Evolutionary conservation across 148 eudicot species (phyloP), one percentile per base, ranked within the genome.

Genomic region (Spergularia bocconei): DNA sequence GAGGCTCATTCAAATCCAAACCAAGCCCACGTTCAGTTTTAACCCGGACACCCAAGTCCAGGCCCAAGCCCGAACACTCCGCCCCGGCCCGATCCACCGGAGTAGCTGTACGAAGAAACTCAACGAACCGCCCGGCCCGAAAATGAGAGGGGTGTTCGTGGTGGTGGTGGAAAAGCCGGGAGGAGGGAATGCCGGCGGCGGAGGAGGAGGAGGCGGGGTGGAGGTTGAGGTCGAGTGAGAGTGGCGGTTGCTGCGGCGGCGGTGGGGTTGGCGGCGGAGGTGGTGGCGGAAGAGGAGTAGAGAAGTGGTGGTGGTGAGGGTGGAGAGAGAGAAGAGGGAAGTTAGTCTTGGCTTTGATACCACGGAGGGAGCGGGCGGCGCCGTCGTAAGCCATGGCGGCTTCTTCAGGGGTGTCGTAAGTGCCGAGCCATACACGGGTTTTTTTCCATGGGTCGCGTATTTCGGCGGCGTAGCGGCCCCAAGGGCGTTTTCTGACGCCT

Each of bases 381-480:
- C 86, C 83, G 62, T 84, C 86, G 77, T 84, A 84, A 17, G 86
- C 86, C 6, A 84, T 71, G 14, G 86, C 86, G 63, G 86, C 86
- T 67, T 84, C 84, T 74, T 84, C 86, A 10, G 86, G 86, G 11
- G 84, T 84, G 67, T 84, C 86, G 53, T 80, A 84, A 5, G 86
- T 84, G 44, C 86, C 86, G 7, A 84, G 41, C 86, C 86, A 84
- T 10, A 84, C 86, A 0, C 86, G 86, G 61, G 86, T 84, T 62
- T 80, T 84, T 23, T 84, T 84, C 83, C 83, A 80, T 0, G 86
- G 86, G 79, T 84, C 86, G 2, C 86, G 81, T 51, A 84, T 84
- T 67, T 84, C 86, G 29, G 86, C 86, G 0, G 86, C 86, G 79
- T 84, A 84, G 0, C 86, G 75, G 19, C 86, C 86, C 86, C 86